phyloP scores from a whole-genome alignment of 2,329 filamentous ascomycete species.

The Cryphonectria parasitica region DNA sequence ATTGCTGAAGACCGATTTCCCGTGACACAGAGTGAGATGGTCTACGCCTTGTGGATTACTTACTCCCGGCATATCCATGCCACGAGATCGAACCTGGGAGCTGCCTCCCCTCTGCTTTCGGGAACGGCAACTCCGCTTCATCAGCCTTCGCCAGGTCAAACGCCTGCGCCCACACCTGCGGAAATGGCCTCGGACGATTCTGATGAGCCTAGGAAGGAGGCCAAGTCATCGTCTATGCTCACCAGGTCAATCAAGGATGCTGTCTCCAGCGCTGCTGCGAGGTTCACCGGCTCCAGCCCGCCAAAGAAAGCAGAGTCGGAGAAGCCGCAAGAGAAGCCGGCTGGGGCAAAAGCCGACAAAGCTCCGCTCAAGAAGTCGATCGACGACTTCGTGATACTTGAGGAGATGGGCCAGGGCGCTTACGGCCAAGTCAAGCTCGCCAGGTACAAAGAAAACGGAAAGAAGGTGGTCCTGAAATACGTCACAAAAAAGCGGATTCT shows the following conservation, averaged over 20 bases:
- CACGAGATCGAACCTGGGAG: constrained; percentile 61
- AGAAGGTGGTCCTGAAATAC: constrained; percentile 94
- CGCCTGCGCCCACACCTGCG: constrained; percentile 59
- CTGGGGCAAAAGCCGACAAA: constrained; percentile 38
- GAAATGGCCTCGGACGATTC: constrained; percentile 58
- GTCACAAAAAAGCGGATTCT: constrained; percentile 96
- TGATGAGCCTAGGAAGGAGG: constrained; percentile 50
- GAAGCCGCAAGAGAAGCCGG: constrained; percentile 30
- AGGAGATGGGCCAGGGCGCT: constrained; percentile 98
- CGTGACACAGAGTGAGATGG: constrained; percentile 69
- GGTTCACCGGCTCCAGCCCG: constrained; percentile 46
- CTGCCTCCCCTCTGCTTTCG: constrained; percentile 66
- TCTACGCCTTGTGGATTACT: constrained; percentile 96
- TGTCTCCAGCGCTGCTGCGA: constrained; percentile 58
- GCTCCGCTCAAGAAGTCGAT: constrained; percentile 73
- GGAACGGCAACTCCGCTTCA: constrained; percentile 72
- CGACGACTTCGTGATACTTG: constrained; percentile 85
- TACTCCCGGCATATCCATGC: constrained; percentile 93
- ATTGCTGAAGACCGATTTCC: constrained; percentile 50
- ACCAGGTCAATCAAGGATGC: constrained; percentile 62
- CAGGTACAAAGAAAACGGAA: constrained; percentile 77
- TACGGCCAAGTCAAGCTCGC: constrained; percentile 98
- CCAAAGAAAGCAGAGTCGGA: constrained; percentile 33
- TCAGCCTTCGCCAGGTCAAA: constrained; percentile 75
- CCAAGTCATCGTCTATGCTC: constrained; percentile 51